Evolutionary conservation across 2,329 filamentous ascomycete genomes (phyloP).

Genomic region (Fusarium sp.): DNA sequence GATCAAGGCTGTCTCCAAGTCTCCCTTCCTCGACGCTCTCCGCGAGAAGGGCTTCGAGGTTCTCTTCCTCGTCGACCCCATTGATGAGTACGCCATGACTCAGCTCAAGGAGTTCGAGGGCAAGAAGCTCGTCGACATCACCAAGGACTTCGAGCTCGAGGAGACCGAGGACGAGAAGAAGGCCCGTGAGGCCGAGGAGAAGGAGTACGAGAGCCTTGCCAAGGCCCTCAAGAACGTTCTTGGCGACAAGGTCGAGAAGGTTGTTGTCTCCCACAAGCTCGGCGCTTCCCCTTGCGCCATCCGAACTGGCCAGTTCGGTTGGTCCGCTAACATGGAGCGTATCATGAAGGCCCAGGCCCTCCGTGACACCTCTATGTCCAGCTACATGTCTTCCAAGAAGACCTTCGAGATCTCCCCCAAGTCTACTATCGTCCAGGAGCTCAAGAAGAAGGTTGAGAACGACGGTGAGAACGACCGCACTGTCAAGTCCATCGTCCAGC

Average conservation of each 20-base stretch:
- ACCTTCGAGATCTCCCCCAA: constrained; percentile 99
- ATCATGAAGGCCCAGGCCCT: constrained; percentile 99
- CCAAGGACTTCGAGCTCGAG: constrained; percentile 99
- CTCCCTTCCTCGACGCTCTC: constrained; percentile 98
- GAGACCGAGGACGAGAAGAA: constrained; percentile 99
- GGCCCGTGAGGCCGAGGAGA: constrained; percentile 94
- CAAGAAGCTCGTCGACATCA: constrained; percentile 99
- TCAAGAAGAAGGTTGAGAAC: constrained; percentile 98
- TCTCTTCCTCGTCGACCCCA: constrained; percentile 98
- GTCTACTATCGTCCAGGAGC: constrained; percentile 97
- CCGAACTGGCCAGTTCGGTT: constrained; percentile 99
- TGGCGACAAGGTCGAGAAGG: constrained; percentile 99
- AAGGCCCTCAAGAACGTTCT: constrained; percentile 99
- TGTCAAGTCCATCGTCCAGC: constrained; percentile 98
- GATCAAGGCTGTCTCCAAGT: constrained; percentile 97
- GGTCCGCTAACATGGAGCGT: constrained; percentile 99
- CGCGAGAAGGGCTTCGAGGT: constrained; percentile 99
- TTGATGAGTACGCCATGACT: constrained; percentile 99
- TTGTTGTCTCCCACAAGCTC: constrained; percentile 98
- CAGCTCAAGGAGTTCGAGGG: constrained; percentile 99
- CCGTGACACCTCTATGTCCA: constrained; percentile 99
- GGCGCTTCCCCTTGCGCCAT: constrained; percentile 95
- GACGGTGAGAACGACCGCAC: constrained; percentile 99
- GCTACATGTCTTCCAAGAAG: constrained; percentile 99
- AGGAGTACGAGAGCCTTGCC: constrained; percentile 94